These are phyloP conservation scores for Pelargonium nanum DNA, from an alignment of 345 rosid genomes.

Conservation along the genomic window DNA sequence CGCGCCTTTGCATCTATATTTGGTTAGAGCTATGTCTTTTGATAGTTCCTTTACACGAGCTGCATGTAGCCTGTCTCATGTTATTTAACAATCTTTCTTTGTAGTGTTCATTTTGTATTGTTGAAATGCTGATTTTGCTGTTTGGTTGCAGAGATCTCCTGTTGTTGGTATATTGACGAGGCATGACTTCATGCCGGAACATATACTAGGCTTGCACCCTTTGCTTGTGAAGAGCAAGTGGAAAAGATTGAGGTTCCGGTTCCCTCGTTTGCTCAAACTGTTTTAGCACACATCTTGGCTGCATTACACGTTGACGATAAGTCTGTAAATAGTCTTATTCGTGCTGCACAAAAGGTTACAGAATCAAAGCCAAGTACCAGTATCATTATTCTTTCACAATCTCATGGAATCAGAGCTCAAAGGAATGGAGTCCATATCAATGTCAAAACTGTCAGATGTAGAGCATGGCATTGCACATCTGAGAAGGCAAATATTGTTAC, in stretches of 20 bases:
- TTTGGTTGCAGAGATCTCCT: constrained; percentile 52
- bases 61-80: neutral
- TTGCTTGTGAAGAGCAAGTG: constrained; percentile 41
- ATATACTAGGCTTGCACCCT: constrained; percentile 64
- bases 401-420: neutral
- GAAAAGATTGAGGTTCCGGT: constrained; percentile 57
- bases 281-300: constrained; percentile 3
- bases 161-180: constrained; percentile 77
- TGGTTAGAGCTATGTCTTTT: no score
- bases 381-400: neutral
- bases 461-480: neutral
- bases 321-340: neutral
- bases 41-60: no score
- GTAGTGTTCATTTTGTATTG: neutral
- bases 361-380: neutral
- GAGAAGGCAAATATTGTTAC: neutral
- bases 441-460: no score
- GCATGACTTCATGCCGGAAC: constrained; percentile 96
- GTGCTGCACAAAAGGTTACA: neutral
- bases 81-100: neutral
- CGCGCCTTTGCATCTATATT: no score
- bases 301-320: neutral
- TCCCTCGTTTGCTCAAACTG: constrained; percentile 22
- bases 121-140: neutral
- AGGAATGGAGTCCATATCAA: neutral